Evolutionary conservation across 208 protist genomes (phyloP).

Genomic region (Trypanosomatidae sp.): DNA sequence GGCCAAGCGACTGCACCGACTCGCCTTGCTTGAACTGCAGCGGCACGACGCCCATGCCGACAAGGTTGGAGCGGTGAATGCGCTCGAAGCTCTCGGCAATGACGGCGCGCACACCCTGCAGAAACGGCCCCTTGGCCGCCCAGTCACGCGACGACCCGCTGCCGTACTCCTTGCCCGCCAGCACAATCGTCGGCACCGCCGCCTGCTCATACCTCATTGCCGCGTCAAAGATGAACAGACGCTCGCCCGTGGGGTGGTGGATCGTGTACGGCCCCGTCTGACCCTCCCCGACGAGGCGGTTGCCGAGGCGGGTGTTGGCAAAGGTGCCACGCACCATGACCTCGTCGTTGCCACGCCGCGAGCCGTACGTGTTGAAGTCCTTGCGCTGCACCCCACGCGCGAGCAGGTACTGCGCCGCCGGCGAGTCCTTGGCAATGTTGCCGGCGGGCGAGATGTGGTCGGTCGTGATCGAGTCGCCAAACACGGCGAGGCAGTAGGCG

Average conservation of each 20-base stretch:
- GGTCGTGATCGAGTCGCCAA: constrained; percentile 94
- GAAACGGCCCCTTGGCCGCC: constrained; percentile 93
- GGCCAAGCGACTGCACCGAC: constrained; percentile 64
- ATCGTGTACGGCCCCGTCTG: constrained; percentile 89
- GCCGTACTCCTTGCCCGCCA: constrained; percentile 94
- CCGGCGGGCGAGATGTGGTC: constrained; percentile 95
- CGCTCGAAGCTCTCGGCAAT: constrained; percentile 91
- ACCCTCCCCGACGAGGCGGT: constrained; percentile 81
- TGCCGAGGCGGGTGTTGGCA: constrained; percentile 91
- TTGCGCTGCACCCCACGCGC: constrained; percentile 70
- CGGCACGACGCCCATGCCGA: constrained; percentile 94
- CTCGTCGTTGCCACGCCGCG: constrained; percentile 93
- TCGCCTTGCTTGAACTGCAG: constrained; percentile 90
- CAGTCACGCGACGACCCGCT: constrained; percentile 93
- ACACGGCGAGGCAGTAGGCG: constrained; percentile 82
- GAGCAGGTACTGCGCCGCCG: constrained; percentile 83
- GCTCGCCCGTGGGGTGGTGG: constrained; percentile 86
- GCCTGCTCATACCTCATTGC: constrained; percentile 81
- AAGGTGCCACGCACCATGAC: constrained; percentile 95
- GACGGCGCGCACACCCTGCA: constrained; percentile 91
- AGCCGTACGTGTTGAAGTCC: constrained; percentile 95
- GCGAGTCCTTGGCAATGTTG: constrained; percentile 91
- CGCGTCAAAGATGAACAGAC: constrained; percentile 91
- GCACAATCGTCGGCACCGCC: constrained; percentile 69
- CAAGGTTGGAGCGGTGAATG: constrained; percentile 94